These are phyloP conservation scores for Pseudozyma sp. DNA, from an alignment of 1,284 basidiomycete genomes.

Conservation along the genomic window DNA sequence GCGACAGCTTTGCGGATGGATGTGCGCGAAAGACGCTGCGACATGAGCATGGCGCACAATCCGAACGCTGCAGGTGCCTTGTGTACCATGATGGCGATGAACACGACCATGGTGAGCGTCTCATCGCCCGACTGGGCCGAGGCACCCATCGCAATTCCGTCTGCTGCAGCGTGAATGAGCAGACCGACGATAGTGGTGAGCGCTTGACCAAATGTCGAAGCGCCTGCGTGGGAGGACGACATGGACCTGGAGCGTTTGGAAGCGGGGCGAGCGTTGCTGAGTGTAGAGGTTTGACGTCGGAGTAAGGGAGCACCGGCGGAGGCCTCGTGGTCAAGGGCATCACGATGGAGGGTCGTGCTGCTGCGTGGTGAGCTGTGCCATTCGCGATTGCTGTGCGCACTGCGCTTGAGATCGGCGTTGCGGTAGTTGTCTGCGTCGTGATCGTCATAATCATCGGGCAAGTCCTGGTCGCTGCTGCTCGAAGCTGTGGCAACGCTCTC, in stretches of 20 bases:
- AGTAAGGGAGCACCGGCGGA: slow-evolving; percentile 28
- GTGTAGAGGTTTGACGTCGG: slow-evolving; percentile 19
- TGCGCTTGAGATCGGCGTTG: slow-evolving; percentile 25
- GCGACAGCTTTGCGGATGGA: slow-evolving; percentile 56
- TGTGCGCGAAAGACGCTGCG: slow-evolving; percentile 38
- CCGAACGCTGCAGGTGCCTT: slow-evolving; percentile 67
- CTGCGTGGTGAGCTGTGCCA: slow-evolving; percentile 27
- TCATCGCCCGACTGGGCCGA: slow-evolving; percentile 50
- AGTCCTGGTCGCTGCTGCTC: slow-evolving; percentile 39
- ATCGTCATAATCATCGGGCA: slow-evolving; percentile 44
- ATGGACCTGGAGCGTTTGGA: slow-evolving; percentile 11
- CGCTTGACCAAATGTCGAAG: slow-evolving; percentile 39
- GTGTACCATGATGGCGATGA: slow-evolving; percentile 66
- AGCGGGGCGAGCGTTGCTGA: slow-evolving; percentile 9
- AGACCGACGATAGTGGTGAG: slow-evolving; percentile 60
- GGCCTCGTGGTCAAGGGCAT: slow-evolving; percentile 10
- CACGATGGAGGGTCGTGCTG: slow-evolving; percentile 14
- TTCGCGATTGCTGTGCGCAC: slow-evolving; percentile 7
- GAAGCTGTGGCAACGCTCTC: slow-evolving; percentile 25
- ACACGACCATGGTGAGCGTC: slow-evolving; percentile 61
- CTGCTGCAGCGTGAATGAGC: slow-evolving; percentile 63
- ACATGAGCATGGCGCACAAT: slow-evolving; percentile 64
- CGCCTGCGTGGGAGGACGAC: slow-evolving; percentile 1
- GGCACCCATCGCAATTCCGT: slow-evolving; percentile 67
- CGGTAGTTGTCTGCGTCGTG: slow-evolving; percentile 20